Conservation (phyloP, 2,329 filamentous ascomycete species). For the Talaromyces marneffei region DNA sequence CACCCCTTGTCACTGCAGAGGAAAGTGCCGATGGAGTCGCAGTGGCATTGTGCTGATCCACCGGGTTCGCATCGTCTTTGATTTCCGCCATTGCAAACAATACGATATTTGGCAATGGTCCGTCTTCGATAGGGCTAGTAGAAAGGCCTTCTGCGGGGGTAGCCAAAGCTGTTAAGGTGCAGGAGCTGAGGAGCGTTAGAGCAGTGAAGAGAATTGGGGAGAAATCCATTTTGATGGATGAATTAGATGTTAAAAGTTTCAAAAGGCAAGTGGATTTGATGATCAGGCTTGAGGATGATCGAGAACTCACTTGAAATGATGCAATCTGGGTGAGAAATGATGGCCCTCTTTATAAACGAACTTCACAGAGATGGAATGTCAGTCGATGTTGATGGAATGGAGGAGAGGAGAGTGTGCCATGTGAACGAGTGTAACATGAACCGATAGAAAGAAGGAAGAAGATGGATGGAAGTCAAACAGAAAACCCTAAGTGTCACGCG, state of each 20-base stretch:
- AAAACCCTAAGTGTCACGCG: slow-evolving; percentile 2
- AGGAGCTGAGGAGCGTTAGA: slow-evolving; percentile 4
- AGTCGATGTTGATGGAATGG: not conserved
- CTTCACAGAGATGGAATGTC: not conserved
- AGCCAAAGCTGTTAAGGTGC: not conserved
- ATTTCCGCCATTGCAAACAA: not conserved
- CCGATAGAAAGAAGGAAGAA: not conserved
- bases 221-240: slow-evolving; percentile 1
- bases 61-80: not conserved
- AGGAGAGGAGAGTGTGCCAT: not conserved
- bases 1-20: not conserved
- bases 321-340: not conserved
- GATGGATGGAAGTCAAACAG: not conserved
- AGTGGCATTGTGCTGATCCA: not conserved
- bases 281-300: not conserved
- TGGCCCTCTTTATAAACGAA: not conserved
- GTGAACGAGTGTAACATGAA: not conserved
- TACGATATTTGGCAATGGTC: not conserved
- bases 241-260: not conserved
- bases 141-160: not conserved
- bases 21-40: slow-evolving; percentile 4
- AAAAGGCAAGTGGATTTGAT: not conserved
- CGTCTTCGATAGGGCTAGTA: not conserved
- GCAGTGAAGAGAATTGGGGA: not conserved
- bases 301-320: slow-evolving; percentile 4